Conservation (phyloP, 345 rosid genomes). For the Pistacia integerrima region DNA sequence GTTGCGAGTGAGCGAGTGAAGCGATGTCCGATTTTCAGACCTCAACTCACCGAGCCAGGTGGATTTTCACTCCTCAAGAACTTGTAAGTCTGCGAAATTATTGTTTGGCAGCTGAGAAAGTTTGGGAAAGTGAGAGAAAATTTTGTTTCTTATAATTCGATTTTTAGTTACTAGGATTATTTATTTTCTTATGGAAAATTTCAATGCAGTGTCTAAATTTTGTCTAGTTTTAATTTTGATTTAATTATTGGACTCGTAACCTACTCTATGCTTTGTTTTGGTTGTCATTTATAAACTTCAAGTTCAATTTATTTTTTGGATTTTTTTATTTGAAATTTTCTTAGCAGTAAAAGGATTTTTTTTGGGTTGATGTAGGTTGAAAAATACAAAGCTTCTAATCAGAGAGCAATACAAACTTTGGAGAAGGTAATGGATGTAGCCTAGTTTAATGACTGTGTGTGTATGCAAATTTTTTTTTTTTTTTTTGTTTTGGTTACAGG, state of each 20-base stretch:
- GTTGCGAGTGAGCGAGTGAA: not conserved
- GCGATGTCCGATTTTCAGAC: conserved; percentile 89
- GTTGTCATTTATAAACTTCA: not conserved
- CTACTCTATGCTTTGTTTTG: not conserved
- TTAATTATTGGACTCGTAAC: not conserved
- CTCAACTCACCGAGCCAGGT: conserved; percentile 85
- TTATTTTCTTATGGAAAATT: not conserved
- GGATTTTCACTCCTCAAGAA: conserved; percentile 84
- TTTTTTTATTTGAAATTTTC: not conserved
- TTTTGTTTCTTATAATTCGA: not conserved
- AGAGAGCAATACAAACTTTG: conserved; percentile 68
- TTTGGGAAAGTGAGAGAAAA: not conserved
- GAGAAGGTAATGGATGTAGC: conserved; percentile 57
- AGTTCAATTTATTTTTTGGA: not conserved
- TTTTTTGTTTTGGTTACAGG: too few species aligned
- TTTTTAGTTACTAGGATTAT: too few species aligned
- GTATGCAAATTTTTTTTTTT: too few species aligned
- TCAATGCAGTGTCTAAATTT: not conserved
- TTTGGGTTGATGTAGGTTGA: conserved; percentile 46
- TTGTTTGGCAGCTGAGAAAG: not conserved
- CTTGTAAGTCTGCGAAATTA: conserved; percentile 40
- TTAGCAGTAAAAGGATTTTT: not conserved
- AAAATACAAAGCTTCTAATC: conserved; percentile 62
- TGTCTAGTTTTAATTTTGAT: not conserved
- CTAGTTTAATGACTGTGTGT: not conserved